Base-by-base conservation (phyloP, 106 monocot genomes). In the Ottelia alismoides region DNA sequence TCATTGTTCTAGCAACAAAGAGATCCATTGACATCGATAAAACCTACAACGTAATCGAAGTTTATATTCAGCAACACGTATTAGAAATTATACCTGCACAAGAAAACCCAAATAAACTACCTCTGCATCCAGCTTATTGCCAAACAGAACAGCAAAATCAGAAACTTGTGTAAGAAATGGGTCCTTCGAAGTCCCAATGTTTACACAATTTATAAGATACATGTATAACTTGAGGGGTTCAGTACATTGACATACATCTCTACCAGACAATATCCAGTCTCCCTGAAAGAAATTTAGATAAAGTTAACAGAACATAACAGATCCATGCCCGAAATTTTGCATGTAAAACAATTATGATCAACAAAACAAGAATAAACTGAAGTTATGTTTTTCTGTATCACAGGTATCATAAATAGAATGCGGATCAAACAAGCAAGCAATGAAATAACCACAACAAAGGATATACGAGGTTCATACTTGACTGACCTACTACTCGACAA, bases 21-120 rank as follows among this genome's bases (percentile, higher is more conserved):
- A 98, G 89, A 82, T 98, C 96, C 76, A 89, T 82, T 48, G 81
- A 74, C 82, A 76, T 89, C 63, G 89, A 98, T 79, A 98, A 75
- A 66, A 98, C 96, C 96, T 98, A 68, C 21, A 53, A 74, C n/a
- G n/a, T n/a, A n/a, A n/a, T n/a, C n/a, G n/a, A n/a, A n/a, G n/a
- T n/a, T n/a, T n/a, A n/a, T n/a, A n/a, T n/a, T n/a, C n/a, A n/a
- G n/a, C n/a, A n/a, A n/a, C n/a, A n/a, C n/a, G n/a, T n/a, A n/a
- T n/a, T n/a, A n/a, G n/a, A n/a, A n/a, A n/a, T n/a, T n/a, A n/a
- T n/a, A n/a, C n/a, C n/a, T n/a, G n/a, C n/a, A n/a, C n/a, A n/a
- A n/a, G n/a, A n/a, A n/a, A n/a, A n/a, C n/a, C 30, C 27, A 58
- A 23, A 60, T 14, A 23, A 24, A 28, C 52, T 71, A 98, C 96